Evolutionary conservation across 371 early-diverging fungal genomes (phyloP).

Genomic region (Vittaforma corneae): DNA sequence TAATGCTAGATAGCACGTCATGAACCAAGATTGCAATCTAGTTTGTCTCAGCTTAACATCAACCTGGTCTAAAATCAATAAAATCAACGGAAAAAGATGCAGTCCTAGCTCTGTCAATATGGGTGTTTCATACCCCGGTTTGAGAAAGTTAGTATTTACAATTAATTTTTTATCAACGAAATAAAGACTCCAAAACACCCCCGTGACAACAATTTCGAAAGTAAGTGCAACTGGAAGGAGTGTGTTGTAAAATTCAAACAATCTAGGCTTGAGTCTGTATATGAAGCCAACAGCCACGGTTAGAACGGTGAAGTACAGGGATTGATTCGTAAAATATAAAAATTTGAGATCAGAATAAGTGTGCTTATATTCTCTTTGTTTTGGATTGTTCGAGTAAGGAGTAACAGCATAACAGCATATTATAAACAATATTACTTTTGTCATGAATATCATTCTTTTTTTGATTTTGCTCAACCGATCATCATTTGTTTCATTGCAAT

Average conservation of each 20-base stretch:
- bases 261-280: neutral
- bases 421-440: neutral
- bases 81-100: slow-evolving; percentile 13
- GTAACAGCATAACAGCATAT: slow-evolving; percentile 8
- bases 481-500: no score
- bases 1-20: no score
- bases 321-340: slow-evolving; percentile 9
- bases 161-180: slow-evolving; percentile 9
- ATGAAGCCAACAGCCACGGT: neutral
- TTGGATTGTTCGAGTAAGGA: slow-evolving; percentile 13
- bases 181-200: slow-evolving; percentile 13
- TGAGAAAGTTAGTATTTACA: neutral
- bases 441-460: no score
- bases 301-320: slow-evolving; percentile 7
- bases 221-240: neutral
- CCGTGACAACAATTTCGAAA: neutral
- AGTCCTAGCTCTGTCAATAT: slow-evolving; percentile 12
- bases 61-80: slow-evolving; percentile 1
- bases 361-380: neutral
- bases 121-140: slow-evolving; percentile 13
- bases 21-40: no score
- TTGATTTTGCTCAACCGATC: no score
- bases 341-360: neutral
- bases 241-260: neutral
- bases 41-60: neutral